Evolutionary conservation across 176 grass and related monocot species (phyloP).

Genomic region (Lolium perenne): DNA sequence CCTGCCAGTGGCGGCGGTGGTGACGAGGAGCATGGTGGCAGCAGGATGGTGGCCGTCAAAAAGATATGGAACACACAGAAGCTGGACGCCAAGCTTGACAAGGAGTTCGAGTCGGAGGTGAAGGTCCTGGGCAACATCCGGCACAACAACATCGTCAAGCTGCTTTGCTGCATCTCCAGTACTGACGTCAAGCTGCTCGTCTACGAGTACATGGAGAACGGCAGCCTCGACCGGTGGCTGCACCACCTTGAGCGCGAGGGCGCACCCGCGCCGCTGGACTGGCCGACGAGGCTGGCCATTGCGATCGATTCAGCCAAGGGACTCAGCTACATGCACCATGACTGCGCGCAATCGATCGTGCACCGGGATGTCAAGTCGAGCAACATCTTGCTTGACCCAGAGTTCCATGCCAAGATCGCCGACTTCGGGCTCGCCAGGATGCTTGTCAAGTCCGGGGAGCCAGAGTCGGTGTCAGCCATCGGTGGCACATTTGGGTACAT

Average conservation of each 20-base stretch:
- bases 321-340: constrained; percentile 88
- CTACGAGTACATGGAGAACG: constrained; percentile 89
- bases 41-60: constrained; percentile 69
- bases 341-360: constrained; percentile 58
- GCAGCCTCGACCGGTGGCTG: constrained; percentile 78
- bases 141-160: constrained; percentile 88
- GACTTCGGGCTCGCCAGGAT: constrained; percentile 84
- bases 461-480: constrained; percentile 63
- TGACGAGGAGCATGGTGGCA: constrained; percentile 27
- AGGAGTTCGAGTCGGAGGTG: constrained; percentile 80
- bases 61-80: constrained; percentile 59
- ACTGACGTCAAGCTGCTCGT: constrained; percentile 68
- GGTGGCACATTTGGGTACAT: constrained; percentile 85
- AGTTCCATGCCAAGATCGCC: constrained; percentile 72
- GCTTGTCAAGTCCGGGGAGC: constrained; percentile 64
- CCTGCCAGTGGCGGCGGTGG: not conserved
- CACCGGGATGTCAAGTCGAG: constrained; percentile 93
- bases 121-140: constrained; percentile 72
- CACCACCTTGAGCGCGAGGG: constrained; percentile 47
- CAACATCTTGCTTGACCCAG: constrained; percentile 76
- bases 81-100: constrained; percentile 54
- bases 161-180: constrained; percentile 77
- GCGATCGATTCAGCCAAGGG: constrained; percentile 66
- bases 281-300: constrained; percentile 65
- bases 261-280: constrained; percentile 57